Evolutionary conservation across 495 filamentous ascomycete species (phyloP).

Genomic region (Aspergillus leporis): DNA sequence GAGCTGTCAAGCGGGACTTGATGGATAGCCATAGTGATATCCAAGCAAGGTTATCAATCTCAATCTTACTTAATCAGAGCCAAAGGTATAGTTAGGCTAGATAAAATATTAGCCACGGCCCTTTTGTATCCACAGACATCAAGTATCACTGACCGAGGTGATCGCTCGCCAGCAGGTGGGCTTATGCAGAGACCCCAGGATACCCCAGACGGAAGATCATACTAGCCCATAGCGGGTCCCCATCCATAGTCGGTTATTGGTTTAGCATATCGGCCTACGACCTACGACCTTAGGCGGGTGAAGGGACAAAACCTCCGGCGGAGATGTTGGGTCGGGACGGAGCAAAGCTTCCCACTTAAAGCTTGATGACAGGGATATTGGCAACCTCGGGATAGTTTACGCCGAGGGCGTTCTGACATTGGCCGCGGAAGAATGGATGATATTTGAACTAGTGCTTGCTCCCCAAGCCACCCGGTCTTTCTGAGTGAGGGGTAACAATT

Average conservation of each 20-base stretch:
- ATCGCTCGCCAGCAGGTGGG: background rate
- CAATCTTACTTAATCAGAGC: too few relatives aligned
- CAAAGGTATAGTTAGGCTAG: too few relatives aligned
- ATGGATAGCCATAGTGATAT: background rate
- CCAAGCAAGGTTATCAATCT: too few relatives aligned
- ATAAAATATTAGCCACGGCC: too few relatives aligned
- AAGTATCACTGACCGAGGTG: too few relatives aligned
- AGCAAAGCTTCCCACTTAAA: background rate
- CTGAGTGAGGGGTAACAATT: too few relatives aligned
- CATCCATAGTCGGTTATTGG: background rate
- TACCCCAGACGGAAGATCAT: background rate
- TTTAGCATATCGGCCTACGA: background rate
- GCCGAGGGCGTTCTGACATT: too few relatives aligned
- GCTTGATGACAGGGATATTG: background rate
- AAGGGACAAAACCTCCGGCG: background rate
- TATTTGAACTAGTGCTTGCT: too few relatives aligned
- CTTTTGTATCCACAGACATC: background rate
- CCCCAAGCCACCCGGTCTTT: too few relatives aligned
- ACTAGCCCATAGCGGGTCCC: background rate
- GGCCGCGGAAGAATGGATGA: too few relatives aligned
- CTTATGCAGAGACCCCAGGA: background rate
- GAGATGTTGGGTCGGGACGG: background rate
- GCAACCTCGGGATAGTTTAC: background rate
- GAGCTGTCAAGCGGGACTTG: background rate
- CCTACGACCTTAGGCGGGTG: background rate